Evolutionary conservation across 1,284 basidiomycete species (phyloP), one percentile per base, ranked within the genome.

Genomic region (Moniliella sp.): DNA sequence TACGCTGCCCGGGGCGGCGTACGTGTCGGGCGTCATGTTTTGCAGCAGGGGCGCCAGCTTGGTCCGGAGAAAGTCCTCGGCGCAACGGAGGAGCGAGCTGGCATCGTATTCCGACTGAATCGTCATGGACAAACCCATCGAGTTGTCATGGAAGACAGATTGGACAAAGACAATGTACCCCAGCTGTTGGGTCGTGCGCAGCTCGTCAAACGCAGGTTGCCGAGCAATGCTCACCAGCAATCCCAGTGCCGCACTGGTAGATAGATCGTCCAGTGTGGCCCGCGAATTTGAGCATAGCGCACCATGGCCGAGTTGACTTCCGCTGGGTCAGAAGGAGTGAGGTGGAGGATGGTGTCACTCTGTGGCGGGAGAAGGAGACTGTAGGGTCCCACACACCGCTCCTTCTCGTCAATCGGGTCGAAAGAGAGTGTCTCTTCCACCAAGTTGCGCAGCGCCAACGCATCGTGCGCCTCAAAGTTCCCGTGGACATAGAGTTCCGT

Each of bases 171-270:
- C 57, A 1, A 59, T 46, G 58, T 99, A 97, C 8, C 91, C 91
- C 0, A 99, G 69, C 61, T 97, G 91, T 60, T 97, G 83, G 60
- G 84, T 76, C 2, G 88, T 94, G n/a, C 91, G 75, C 25, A 99
- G 70, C 21, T 76, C 67, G 54, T 91, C 77, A 64, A 97, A 99
- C n/a, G 77, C 71, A 0, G 88, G 86, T 52, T 97, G 88, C 17
- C 44, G 33, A 13, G 52, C 57, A 9, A 59, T 59, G 42, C 57
- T 54, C 4, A 47, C 39, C 15, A 59, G 40, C 9, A 59, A 37
- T 8, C 43, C 40, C 11, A 59, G 45, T n/a, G 39, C 37, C 3
- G 57, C 45, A 3, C 57, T 80, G 1, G 62, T 61, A 49, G 77
- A 67, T 5, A 97, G 63, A 36, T 86, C 80, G 30, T 74, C 71